Evolutionary conservation across 73 alveolate genomes (phyloP).

Genomic region (Symbiodinium natans): DNA sequence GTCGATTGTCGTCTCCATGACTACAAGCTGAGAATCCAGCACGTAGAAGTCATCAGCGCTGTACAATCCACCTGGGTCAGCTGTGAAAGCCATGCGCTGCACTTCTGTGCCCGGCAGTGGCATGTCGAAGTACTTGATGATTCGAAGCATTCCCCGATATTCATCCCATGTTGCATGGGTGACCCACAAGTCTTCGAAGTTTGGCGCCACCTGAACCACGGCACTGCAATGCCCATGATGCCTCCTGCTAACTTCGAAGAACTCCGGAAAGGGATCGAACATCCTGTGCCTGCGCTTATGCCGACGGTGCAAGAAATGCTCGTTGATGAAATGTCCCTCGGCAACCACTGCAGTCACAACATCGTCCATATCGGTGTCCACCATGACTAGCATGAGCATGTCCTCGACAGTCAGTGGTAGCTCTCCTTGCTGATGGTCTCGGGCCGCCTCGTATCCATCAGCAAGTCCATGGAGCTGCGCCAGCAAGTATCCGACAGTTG

Average conservation of each 20-base stretch:
- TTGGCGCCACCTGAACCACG: slow-evolving; percentile 73
- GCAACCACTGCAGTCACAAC: slow-evolving; percentile 89
- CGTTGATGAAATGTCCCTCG: slow-evolving; percentile 70
- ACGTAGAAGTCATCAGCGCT: slow-evolving; percentile 91
- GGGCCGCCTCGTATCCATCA: slow-evolving; percentile 57
- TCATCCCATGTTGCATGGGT: slow-evolving; percentile 92
- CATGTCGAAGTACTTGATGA: slow-evolving; percentile 83
- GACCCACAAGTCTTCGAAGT: slow-evolving; percentile 55
- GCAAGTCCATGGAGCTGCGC: slow-evolving; percentile 86
- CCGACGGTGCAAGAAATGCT: slow-evolving; percentile 19
- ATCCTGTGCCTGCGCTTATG: slow-evolving; percentile 32
- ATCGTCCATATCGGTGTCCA: slow-evolving; percentile 90
- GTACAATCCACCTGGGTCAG: slow-evolving; percentile 75
- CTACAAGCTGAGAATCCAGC: slow-evolving; percentile 52
- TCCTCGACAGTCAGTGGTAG: slow-evolving; percentile 25
- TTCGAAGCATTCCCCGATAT: slow-evolving; percentile 87
- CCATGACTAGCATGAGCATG: slow-evolving; percentile 89
- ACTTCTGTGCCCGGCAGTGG: slow-evolving; percentile 72
- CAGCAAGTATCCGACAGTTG: slow-evolving; percentile 23
- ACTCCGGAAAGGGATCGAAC: slow-evolving; percentile 83
- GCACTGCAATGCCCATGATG: slow-evolving; percentile 93
- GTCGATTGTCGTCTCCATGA: slow-evolving; percentile 83
- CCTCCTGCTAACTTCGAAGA: slow-evolving; percentile 24
- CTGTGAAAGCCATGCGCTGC: slow-evolving; percentile 85
- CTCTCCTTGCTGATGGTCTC: neutral